These are phyloP conservation scores for Medakamo hakoo DNA, from an alignment of 139 green algal species.

Conservation along the genomic window DNA sequence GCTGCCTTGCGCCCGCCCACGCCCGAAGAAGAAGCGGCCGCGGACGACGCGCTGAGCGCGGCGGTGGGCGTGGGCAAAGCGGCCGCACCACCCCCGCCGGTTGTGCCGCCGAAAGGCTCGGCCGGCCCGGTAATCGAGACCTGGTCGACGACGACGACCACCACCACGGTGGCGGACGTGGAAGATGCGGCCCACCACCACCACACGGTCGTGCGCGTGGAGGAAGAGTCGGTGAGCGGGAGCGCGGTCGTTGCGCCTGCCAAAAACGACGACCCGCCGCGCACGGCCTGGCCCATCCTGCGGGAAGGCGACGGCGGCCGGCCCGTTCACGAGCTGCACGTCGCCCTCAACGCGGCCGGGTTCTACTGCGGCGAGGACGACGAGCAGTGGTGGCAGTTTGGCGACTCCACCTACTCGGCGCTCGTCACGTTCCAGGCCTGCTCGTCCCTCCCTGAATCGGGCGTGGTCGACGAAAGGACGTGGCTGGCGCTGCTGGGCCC, in stretches of 20 bases:
- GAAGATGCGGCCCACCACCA: neutral
- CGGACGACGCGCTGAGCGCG: neutral
- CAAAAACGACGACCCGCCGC: neutral
- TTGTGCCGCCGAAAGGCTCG: neutral
- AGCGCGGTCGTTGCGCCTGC: neutral
- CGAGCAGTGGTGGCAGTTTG: constrained; percentile 45
- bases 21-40: neutral
- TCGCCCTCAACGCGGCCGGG: constrained; percentile 19
- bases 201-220: neutral
- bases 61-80: too few species aligned
- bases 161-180: neutral
- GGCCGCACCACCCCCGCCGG: neutral
- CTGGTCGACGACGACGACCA: neutral
- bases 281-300: constrained; percentile 31
- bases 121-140: neutral
- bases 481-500: constrained; percentile 45
- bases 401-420: constrained; percentile 24
- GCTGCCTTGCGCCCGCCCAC: neutral
- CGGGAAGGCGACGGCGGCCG: constrained; percentile 39
- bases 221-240: neutral
- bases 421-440: constrained; percentile 50
- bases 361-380: constrained; percentile 40
- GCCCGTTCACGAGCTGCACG: constrained; percentile 38
- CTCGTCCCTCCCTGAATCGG: constrained; percentile 42
- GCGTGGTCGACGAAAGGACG: constrained; percentile 36